A percentile compares a stretch with the other conserved stretches of the same genome.
Evolutionary conservation across 805 yeast genomes (phyloP).

Genomic region (Hanseniaspora singularis): DNA sequence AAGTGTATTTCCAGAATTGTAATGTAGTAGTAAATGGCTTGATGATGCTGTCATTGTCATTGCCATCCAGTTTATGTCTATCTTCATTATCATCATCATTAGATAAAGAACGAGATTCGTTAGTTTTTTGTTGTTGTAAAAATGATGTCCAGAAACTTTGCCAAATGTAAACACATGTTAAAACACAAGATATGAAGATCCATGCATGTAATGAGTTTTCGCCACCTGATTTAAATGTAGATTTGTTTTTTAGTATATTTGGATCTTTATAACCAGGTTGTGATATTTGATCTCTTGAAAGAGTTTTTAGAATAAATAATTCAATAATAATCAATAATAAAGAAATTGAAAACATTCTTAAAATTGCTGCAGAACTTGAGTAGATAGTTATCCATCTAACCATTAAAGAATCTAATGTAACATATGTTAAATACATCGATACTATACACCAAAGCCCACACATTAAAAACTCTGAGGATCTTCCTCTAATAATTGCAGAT

Average conservation of each 20-base stretch:
- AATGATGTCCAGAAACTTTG: constrained; percentile 84
- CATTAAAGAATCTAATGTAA: constrained; percentile 79
- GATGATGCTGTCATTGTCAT: constrained; percentile 21
- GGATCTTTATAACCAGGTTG: too few relatives aligned
- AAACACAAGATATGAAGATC: constrained; percentile 77
- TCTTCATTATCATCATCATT: constrained; percentile 6
- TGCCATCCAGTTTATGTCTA: neutral
- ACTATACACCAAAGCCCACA: constrained; percentile 92
- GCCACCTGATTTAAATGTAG: constrained; percentile 42
- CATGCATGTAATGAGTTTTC: constrained; percentile 75
- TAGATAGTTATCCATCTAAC: constrained; percentile 89
- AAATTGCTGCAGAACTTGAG: constrained; percentile 75
- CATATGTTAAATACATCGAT: constrained; percentile 69
- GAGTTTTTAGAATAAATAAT: constrained; percentile 51
- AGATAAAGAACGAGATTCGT: too few relatives aligned
- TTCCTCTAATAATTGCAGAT: constrained; percentile 40
- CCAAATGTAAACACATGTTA: constrained; percentile 66
- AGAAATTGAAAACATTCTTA: constrained; percentile 75
- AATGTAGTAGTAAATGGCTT: constrained; percentile 26
- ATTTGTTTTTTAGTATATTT: too few relatives aligned
- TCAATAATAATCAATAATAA: constrained; percentile 59
- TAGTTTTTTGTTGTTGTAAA: constrained; percentile 34
- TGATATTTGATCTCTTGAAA: constrained; percentile 33
- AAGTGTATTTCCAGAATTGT: constrained; percentile 21
- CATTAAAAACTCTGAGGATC: constrained; percentile 65